Evolutionary conservation across 2,329 filamentous ascomycete genomes (phyloP), one percentile per base, ranked within the genome.

Genomic region (Rhinocladiella similis): DNA sequence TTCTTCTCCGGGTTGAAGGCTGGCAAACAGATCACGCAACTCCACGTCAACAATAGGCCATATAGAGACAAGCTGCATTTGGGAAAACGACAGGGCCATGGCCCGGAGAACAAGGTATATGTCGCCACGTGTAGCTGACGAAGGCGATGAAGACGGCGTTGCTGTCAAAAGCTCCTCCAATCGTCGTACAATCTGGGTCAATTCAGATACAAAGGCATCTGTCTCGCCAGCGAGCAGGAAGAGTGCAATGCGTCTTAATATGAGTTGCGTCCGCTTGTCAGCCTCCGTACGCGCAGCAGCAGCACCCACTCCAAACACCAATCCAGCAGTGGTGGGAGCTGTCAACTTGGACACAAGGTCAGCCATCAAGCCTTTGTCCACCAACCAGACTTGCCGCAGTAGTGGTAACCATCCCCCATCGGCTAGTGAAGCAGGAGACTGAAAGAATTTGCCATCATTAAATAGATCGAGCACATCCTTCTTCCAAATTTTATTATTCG

Each of bases 281-380:
- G 95, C 91, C 73, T 99, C 94, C n/a, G 95, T 83, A 56, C 94
- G 83, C 35, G 94, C 94, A 42, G 92, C 95, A 19, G 90, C 91
- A 5, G 94, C 94, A 10, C 95, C 95, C 0, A 99, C 94, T n/a
- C 94, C 94, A 68, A 99, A 99, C 70, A 99, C 93, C 65, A 99
- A 95, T 7, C 94, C 94, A 0, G 95, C 94, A 13, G 92, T 93
- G 1, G 92, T 91, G 5, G 94, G 94, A 3, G 92, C 83, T 5
- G 86, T 86, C 60, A 99, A 83, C 18, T 91, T 87, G 36, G 83
- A 80, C 7, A 97, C 74, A 3, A 97, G 77, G 60, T 99, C 94
- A 0, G 86, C 78, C 74, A 99, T 82, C 46, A 89, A 85, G 53
- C 97, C 92, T 73, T 96, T 97, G 71, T 99, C 94, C 14, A 84